These are phyloP conservation scores for Melanomma pulvis-pyrius DNA, from an alignment of 495 filamentous ascomycete genomes.

Conservation along the genomic window DNA sequence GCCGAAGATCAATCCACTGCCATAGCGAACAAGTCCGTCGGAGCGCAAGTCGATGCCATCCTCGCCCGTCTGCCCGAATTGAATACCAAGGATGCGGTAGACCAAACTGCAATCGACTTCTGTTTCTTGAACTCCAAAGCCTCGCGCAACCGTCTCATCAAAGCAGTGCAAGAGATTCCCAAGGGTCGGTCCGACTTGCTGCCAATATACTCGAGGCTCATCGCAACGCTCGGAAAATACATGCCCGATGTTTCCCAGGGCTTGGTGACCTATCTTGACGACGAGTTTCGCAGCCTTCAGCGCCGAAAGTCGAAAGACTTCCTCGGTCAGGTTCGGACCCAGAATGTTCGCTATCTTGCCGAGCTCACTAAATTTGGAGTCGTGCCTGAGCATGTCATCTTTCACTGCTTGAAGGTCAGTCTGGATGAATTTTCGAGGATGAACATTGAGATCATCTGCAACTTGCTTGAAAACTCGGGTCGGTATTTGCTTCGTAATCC, in stretches of 20 bases:
- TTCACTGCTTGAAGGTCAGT: conserved; percentile 97
- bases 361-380: conserved; percentile 98
- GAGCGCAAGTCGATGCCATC: conserved; percentile 92
- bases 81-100: conserved; percentile 86
- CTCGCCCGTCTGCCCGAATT: conserved; percentile 85
- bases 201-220: conserved; percentile 85
- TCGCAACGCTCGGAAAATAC: conserved; percentile 91
- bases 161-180: conserved; percentile 90
- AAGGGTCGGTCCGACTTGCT: conserved; percentile 92
- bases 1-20: conserved; percentile 85
- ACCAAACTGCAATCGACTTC: conserved; percentile 91
- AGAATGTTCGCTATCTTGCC: conserved; percentile 95
- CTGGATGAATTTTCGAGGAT: conserved; percentile 96
- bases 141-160: conserved; percentile 89
- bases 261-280: conserved; percentile 91
- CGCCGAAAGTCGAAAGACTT: conserved; percentile 99
- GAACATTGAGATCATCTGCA: conserved; percentile 98
- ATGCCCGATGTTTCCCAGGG: conserved; percentile 90
- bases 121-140: conserved; percentile 99
- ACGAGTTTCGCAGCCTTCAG: conserved; percentile 95
- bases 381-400: conserved; percentile 97
- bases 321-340: conserved; percentile 86
- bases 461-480: conserved; percentile 95
- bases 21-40: conserved; percentile 96
- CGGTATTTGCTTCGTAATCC: conserved; percentile 92